Percentiles rank a stretch among this genome's conserved stretches.
Evolutionary conservation across 176 grass and related monocot genomes (phyloP).

Genomic region (Avena sativa): DNA sequence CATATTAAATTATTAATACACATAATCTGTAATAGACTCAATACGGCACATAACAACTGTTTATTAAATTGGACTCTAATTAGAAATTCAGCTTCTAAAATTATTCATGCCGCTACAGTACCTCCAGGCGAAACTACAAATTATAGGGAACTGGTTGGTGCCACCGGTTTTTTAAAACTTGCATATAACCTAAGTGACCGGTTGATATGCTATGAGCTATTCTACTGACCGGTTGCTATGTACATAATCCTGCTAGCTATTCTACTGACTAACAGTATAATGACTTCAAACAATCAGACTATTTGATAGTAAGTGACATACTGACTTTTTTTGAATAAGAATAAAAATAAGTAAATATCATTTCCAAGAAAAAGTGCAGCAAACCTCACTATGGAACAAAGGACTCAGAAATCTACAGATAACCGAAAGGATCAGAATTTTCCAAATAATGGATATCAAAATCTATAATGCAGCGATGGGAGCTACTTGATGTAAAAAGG

Average conservation of each 20-base stretch:
- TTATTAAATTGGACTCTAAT: slow-evolving; percentile 7
- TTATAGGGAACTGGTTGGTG: background rate
- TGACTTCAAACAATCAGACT: no score
- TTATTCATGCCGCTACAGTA: background rate
- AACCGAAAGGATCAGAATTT: background rate
- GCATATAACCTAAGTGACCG: background rate
- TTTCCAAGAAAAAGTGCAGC: no score
- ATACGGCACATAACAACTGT: background rate
- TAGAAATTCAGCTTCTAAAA: background rate
- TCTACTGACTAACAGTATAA: no score
- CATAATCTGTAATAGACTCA: background rate
- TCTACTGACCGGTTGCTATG: background rate
- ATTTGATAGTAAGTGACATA: background rate
- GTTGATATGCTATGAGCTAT: background rate
- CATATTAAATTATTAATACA: slow-evolving; percentile 14
- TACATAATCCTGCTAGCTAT: no score
- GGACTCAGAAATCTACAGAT: background rate
- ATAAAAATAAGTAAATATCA: no score
- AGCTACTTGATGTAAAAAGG: background rate
- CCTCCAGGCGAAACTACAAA: background rate
- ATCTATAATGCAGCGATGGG: background rate
- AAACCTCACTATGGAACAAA: background rate
- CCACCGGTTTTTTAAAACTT: background rate
- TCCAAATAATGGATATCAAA: background rate
- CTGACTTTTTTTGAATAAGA: no score